Conservation (phyloP, 2,329 filamentous ascomycete species). For the Whalleya microplaca region DNA sequence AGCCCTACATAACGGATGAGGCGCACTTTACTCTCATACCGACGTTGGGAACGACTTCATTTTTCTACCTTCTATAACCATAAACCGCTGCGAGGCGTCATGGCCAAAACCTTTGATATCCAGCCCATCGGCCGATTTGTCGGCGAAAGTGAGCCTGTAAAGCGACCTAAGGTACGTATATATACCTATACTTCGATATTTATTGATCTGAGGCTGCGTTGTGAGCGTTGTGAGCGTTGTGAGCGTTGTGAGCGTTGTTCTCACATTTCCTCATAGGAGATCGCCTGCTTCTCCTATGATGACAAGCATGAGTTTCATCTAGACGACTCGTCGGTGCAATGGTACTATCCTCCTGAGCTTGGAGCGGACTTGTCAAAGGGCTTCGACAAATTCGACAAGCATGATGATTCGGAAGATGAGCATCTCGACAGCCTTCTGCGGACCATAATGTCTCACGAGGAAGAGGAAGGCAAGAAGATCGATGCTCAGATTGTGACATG, state of each 20-base stretch:
- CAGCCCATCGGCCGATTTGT: conserved; percentile 72
- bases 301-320: conserved; percentile 75
- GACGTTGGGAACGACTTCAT: neutral
- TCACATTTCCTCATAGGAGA: conserved; percentile 66
- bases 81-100: conserved; percentile 2
- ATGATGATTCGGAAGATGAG: conserved; percentile 81
- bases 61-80: neutral
- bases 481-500: conserved; percentile 86
- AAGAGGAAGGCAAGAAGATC: conserved; percentile 66
- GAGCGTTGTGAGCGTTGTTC: no score
- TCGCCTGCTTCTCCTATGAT: conserved; percentile 93
- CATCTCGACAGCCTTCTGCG: conserved; percentile 84
- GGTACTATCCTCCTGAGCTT: conserved; percentile 80
- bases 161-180: conserved; percentile 68
- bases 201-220: neutral
- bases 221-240: no score
- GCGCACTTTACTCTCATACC: neutral
- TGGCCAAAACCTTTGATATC: conserved; percentile 57
- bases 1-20: no score
- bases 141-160: conserved; percentile 70
- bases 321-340: conserved; percentile 79
- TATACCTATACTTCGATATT: neutral
- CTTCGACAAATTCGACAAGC: conserved; percentile 80
- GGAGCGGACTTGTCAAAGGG: conserved; percentile 77
- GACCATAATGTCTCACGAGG: conserved; percentile 75